Conservation (phyloP, 345 rosid species). For the Camelina sativa region DNA sequence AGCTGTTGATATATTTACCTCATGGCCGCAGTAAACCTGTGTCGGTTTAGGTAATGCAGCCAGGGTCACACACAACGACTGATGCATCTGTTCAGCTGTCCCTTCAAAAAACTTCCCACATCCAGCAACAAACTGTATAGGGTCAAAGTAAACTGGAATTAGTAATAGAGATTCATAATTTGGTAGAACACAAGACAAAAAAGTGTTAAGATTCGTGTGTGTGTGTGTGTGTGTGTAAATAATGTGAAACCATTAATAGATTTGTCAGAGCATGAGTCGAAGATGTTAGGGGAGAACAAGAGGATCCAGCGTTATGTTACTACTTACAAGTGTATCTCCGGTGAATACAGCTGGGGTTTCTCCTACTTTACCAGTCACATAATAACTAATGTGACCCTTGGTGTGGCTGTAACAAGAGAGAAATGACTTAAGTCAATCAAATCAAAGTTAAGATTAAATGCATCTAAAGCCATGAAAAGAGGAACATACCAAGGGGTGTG, state of each 20-base stretch:
- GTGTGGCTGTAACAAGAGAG: conserved; percentile 63
- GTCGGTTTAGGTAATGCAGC: conserved; percentile 86
- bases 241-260: conserved; percentile 14
- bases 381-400: conserved; percentile 90
- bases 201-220: neutral
- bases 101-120: conserved; percentile 96
- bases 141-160: neutral
- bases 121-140: conserved; percentile 79
- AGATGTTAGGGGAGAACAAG: conserved; percentile 3
- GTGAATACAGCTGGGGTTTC: conserved; percentile 83
- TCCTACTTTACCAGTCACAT: conserved; percentile 62
- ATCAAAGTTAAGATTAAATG: neutral
- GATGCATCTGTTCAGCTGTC: conserved; percentile 94
- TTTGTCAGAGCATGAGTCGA: neutral
- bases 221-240: neutral
- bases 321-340: conserved; percentile 85
- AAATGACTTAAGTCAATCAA: neutral
- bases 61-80: conserved; percentile 85
- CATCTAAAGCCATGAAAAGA: neutral
- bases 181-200: neutral
- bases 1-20: conserved; percentile 52
- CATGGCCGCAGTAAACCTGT: conserved; percentile 89
- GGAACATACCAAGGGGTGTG: conserved; percentile 84
- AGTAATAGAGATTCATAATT: conserved; percentile 1
- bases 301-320: conserved; percentile 2